Conservation (phyloP, 257 asterid species). For the Agastache rugosa region DNA sequence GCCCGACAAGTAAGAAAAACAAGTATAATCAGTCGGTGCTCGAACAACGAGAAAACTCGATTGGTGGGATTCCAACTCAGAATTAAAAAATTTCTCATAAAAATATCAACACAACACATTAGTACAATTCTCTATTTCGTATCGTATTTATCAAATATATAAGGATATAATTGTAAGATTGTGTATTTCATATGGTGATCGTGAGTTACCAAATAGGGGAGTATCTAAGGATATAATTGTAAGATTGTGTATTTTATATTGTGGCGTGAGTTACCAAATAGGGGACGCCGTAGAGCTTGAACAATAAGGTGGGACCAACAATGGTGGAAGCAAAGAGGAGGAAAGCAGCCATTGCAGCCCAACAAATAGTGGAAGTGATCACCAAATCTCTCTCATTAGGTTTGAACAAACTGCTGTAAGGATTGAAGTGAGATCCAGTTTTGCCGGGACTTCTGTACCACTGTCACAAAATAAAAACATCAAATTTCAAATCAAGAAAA, state of each 20-base stretch:
- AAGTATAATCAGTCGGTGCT: neutral
- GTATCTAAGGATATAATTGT: no score
- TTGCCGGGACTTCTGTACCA: slow-evolving; percentile 89
- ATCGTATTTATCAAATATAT: no score
- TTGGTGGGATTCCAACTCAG: neutral
- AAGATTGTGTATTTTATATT: no score
- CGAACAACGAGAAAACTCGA: neutral
- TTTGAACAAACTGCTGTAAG: slow-evolving; percentile 69
- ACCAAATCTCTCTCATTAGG: slow-evolving; percentile 61
- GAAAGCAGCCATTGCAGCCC: slow-evolving; percentile 66
- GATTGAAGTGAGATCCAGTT: slow-evolving; percentile 91
- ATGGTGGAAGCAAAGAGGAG: slow-evolving; percentile 48
- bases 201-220: slow-evolving; percentile 69
- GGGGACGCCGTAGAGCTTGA: slow-evolving; percentile 77
- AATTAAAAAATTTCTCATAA: neutral
- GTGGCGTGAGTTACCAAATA: slow-evolving; percentile 55
- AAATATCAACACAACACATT: no score
- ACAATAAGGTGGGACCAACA: slow-evolving; percentile 53
- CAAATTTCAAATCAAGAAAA: neutral
- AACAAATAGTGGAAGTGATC: slow-evolving; percentile 73
- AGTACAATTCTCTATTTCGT: no score
- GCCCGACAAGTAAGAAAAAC: slow-evolving; percentile 4
- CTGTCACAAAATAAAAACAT: slow-evolving; percentile 39
- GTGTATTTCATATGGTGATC: no score
- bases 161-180: no score